These are phyloP conservation scores for Persicaria maculosa DNA, from an alignment of 148 eudicot genomes.

Conservation along the genomic window DNA sequence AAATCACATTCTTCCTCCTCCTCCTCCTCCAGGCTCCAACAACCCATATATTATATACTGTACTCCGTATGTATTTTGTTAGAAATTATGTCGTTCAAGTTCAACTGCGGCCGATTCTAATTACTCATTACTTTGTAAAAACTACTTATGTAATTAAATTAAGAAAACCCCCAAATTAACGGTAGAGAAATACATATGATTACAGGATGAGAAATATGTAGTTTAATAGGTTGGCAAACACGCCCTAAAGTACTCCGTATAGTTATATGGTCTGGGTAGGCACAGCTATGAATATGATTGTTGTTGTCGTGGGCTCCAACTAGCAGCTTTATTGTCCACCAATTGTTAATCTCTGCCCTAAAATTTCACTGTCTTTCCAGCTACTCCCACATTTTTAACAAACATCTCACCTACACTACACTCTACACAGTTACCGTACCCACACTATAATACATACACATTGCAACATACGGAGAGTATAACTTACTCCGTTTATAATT, in stretches of 20 bases:
- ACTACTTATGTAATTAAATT: too few relatives aligned
- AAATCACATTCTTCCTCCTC: not conserved
- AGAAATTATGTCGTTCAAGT: not conserved
- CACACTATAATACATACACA: too few relatives aligned
- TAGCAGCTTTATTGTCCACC: constrained; percentile 29
- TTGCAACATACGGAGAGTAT: not conserved
- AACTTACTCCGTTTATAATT: not conserved
- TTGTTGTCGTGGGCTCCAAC: constrained; percentile 23
- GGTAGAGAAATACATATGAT: too few relatives aligned
- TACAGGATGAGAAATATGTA: not conserved
- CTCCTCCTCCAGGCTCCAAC: constrained; percentile 1
- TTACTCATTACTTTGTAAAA: too few relatives aligned
- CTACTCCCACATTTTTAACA: constrained; percentile 27
- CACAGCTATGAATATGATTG: constrained; percentile 10
- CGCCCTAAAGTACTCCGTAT: not conserved
- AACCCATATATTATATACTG: not conserved
- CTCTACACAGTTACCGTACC: not conserved
- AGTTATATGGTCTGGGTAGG: not conserved
- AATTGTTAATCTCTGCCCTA: constrained; percentile 3
- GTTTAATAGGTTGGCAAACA: not conserved
- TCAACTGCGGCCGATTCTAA: too few relatives aligned
- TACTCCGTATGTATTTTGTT: not conserved
- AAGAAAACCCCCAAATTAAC: too few relatives aligned
- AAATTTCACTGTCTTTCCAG: not conserved
- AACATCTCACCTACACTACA: constrained; percentile 18